Evolutionary conservation across 352 stramenopile genomes (phyloP).

Genomic region (Pythium oligandrum): DNA sequence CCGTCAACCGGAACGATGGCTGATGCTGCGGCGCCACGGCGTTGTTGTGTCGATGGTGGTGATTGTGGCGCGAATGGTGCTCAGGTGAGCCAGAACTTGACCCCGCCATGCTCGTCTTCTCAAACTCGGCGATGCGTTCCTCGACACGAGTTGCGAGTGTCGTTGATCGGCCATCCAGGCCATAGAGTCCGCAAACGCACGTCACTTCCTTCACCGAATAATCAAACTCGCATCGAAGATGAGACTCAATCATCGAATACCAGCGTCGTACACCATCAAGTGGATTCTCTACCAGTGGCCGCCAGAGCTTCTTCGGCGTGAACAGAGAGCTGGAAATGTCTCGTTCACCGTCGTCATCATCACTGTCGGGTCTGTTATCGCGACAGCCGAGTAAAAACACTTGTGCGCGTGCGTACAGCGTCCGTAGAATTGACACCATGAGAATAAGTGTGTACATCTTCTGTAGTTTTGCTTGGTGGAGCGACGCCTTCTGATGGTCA

Average conservation of each 20-base stretch:
- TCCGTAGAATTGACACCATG: slow-evolving; percentile 77
- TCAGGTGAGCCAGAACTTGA: too few species aligned
- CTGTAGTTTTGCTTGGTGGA: slow-evolving; percentile 36
- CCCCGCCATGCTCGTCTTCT: too few species aligned
- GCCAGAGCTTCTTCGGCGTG: slow-evolving; percentile 75
- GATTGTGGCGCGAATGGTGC: too few species aligned
- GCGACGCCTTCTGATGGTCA: neutral
- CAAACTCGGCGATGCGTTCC: slow-evolving; percentile 5
- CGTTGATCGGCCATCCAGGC: slow-evolving; percentile 34
- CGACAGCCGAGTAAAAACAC: slow-evolving; percentile 46
- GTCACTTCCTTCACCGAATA: slow-evolving; percentile 69
- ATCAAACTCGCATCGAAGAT: slow-evolving; percentile 74
- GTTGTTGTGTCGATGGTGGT: too few species aligned
- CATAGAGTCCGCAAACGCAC: slow-evolving; percentile 71
- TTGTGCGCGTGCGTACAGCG: slow-evolving; percentile 58
- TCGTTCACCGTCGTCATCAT: slow-evolving; percentile 28
- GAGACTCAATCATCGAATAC: slow-evolving; percentile 81
- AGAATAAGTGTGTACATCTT: slow-evolving; percentile 84
- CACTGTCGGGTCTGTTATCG: slow-evolving; percentile 7
- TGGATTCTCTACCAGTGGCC: slow-evolving; percentile 48
- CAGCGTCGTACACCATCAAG: slow-evolving; percentile 69
- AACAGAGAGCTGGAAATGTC: slow-evolving; percentile 78
- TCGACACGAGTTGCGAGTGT: slow-evolving; percentile 11
- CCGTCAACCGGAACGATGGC: slow-evolving; percentile 14
- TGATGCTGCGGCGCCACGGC: too few species aligned